A percentile compares a stretch with the other conserved stretches of the same genome.
Evolutionary conservation across 1,284 basidiomycete genomes (phyloP).

Genomic region (Amylostereum areolatum): DNA sequence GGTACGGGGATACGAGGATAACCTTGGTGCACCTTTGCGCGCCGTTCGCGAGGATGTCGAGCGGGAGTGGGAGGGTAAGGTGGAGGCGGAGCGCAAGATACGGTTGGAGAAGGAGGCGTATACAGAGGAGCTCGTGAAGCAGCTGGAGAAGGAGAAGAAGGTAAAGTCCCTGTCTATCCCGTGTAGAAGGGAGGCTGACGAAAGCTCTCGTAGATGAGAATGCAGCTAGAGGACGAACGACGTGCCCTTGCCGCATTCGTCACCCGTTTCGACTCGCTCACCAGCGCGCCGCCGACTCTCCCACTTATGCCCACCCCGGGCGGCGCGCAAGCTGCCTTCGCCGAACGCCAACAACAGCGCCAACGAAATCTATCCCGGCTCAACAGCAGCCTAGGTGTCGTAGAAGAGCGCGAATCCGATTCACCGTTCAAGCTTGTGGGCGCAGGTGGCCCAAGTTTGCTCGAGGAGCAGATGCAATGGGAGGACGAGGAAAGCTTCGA

Average conservation of each 20-base stretch:
- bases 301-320: conserved; percentile 42
- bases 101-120: conserved; percentile 65
- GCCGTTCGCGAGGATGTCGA: conserved; percentile 79
- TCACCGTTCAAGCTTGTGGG: background rate
- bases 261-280: conserved; percentile 59
- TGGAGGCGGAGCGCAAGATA: conserved; percentile 54
- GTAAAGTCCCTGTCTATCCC: too few relatives aligned
- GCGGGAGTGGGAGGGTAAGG: conserved; percentile 62
- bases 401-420: background rate
- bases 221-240: conserved; percentile 68
- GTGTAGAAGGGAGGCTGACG: too few relatives aligned
- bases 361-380: background rate
- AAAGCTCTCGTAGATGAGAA: conserved; percentile 30
- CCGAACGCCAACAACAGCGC: conserved; percentile 35
- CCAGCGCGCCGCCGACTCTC: conserved; percentile 33
- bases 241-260: conserved; percentile 72
- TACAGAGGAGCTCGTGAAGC: conserved; percentile 63
- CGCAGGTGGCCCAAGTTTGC: background rate
- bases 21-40: conserved; percentile 63
- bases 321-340: conserved; percentile 43
- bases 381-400: background rate
- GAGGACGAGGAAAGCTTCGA: conserved; percentile 2
- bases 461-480: conserved; percentile 12
- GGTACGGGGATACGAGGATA: conserved; percentile 63
- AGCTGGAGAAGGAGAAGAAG: conserved; percentile 72